Conservation (phyloP, 768 basidiomycete species). For the Termitomyces bulborhizus region DNA sequence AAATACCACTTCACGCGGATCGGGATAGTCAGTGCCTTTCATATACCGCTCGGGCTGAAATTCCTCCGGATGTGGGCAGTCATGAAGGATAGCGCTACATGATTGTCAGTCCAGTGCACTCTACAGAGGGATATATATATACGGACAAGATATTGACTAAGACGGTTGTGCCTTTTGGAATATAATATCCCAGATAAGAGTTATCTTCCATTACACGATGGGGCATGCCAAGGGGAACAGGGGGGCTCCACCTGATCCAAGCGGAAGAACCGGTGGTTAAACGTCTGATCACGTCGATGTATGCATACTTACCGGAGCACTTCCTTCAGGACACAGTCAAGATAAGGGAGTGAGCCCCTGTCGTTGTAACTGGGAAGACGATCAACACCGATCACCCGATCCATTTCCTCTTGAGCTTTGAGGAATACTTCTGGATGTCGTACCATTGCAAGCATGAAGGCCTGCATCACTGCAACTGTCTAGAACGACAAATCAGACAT, state of each 20-base stretch:
- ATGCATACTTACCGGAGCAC: constrained; percentile 31
- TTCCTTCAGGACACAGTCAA: constrained; percentile 42
- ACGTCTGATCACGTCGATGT: neutral
- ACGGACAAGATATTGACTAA: constrained; percentile 36
- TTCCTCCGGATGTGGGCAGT: constrained; percentile 37
- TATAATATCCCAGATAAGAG: constrained; percentile 37
- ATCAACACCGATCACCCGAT: constrained; percentile 34
- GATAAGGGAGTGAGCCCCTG: constrained; percentile 38
- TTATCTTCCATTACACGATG: constrained; percentile 49
- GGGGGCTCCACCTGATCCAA: constrained; percentile 36
- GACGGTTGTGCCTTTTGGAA: constrained; percentile 39
- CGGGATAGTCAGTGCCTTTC: constrained; percentile 28
- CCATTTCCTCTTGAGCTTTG: constrained; percentile 47
- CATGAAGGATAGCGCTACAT: constrained; percentile 34
- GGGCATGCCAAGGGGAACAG: constrained; percentile 44
- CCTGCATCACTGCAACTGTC: constrained; percentile 44
- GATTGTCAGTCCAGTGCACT: neutral
- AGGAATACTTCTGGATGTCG: constrained; percentile 42
- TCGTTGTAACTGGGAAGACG: constrained; percentile 43
- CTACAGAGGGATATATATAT: constrained; percentile 8
- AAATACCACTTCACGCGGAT: constrained; percentile 45
- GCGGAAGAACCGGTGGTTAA: constrained; percentile 1
- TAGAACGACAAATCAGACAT: constrained; percentile 17
- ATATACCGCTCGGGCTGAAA: constrained; percentile 49
- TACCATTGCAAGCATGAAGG: constrained; percentile 50